Base-by-base conservation (phyloP, 352 stramenopile genomes). In the Pythium scleroteichum region DNA sequence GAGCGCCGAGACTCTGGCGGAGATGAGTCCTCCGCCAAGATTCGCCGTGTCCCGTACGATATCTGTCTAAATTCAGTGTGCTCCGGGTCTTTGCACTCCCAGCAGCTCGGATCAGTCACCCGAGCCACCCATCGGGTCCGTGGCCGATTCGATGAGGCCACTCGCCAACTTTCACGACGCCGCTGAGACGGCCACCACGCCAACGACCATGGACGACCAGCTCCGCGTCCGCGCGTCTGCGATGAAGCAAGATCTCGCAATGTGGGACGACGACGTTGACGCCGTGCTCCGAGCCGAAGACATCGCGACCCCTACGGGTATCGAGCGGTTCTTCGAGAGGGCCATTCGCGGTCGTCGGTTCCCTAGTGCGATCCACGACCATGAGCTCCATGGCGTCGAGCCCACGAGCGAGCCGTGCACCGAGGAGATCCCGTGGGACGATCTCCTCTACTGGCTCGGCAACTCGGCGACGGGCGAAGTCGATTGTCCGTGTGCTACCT, bases 371-470 rank as follows among this genome's bases (percentile, higher is more conserved):
- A 53, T 61, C 42, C 29, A 40, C 33, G 44, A 56, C 33, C 49
- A 46, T n/a, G n/a, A n/a, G n/a, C n/a, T n/a, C 9, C 26, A 42
- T 27, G 35, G 19, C 13, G 48, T 60, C 20, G 56, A 70, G 48
- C 56, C 63, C 12, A 50, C 42, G 8, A 38, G 24, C 24, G 33
- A 61, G 23, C 63, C 63, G 19, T 60, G 52, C 41, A 59, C 48
- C 17, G 63, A 60, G n/a, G 56, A 70, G 39, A 70, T 70, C 29
- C 63, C 56, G 14, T 66, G 50, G 40, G 17, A 53, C 35, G 62
- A 70, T 20, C 62, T 70, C 22, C 55, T 70, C n/a, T 70, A 59
- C 32, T 70, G 62, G 62, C 48, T 70, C 10, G 62, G 62, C 6
- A 54, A 70, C 29, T 27, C 24, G 1, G 51, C 33, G 19, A 66